These are phyloP conservation scores for Senna siamea DNA, from an alignment of 306 rosid species.

Conservation along the genomic window DNA sequence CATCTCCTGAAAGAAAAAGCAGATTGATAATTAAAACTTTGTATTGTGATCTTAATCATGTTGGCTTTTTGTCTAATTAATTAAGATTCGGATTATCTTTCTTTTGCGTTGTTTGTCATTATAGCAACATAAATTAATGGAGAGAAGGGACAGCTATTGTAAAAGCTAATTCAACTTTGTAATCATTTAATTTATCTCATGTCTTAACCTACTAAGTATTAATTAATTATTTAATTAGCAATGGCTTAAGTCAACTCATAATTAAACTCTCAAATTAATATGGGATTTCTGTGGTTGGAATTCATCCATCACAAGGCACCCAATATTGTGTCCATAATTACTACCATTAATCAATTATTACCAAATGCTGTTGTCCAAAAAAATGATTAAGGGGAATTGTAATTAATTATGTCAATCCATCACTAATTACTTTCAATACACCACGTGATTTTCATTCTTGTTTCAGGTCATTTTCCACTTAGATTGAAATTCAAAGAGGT, in stretches of 20 bases:
- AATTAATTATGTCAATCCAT: too few species aligned
- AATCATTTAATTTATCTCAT: constrained; percentile 9
- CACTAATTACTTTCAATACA: constrained; percentile 24
- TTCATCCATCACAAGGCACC: constrained; percentile 28
- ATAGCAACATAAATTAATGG: background rate
- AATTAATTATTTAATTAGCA: background rate
- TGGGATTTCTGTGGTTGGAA: constrained; percentile 28
- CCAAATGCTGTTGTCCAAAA: constrained; percentile 13
- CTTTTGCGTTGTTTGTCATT: constrained; percentile 8
- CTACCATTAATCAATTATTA: background rate
- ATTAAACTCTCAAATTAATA: background rate
- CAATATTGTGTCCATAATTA: too few species aligned
- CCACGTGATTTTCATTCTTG: constrained; percentile 48
- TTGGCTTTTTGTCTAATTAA: background rate
- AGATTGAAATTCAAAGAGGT: too few species aligned
- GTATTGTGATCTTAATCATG: background rate
- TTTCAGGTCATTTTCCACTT: background rate
- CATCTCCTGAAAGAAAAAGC: background rate
- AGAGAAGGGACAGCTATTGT: background rate
- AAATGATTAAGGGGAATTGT: background rate
- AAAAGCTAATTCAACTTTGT: constrained; percentile 33
- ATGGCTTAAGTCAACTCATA: constrained; percentile 28
- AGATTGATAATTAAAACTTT: background rate
- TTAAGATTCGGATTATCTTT: constrained; percentile 9
- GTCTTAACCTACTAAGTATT: background rate